These are phyloP conservation scores for Moniliophthora roreri DNA, from an alignment of 1,284 basidiomycete species.

Conservation along the genomic window DNA sequence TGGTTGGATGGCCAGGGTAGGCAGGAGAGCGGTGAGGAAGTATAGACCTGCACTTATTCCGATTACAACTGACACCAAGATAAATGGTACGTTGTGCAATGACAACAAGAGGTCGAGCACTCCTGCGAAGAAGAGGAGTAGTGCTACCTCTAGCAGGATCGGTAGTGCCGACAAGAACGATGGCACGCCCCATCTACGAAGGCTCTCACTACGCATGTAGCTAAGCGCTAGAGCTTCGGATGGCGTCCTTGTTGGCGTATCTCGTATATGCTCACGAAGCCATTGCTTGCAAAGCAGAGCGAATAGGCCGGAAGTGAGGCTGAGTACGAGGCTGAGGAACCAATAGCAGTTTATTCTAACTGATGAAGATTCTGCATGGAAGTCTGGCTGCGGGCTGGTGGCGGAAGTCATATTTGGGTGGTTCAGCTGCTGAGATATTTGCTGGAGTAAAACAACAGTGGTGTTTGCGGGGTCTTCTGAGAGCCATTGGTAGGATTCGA, in stretches of 20 bases:
- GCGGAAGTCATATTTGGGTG: background rate
- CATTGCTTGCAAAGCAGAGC: conserved; percentile 14
- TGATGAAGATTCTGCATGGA: background rate
- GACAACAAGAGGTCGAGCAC: conserved; percentile 3
- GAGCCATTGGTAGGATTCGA: conserved; percentile 18
- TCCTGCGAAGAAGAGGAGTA: conserved; percentile 10
- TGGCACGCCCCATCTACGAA: conserved; percentile 3
- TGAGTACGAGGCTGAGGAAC: conserved; percentile 13
- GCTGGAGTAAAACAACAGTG: conserved; percentile 13
- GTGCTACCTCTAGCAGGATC: conserved; percentile 5
- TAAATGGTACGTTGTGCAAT: background rate
- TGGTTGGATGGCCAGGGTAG: background rate
- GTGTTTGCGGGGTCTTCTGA: conserved; percentile 8
- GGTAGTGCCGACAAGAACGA: conserved; percentile 1
- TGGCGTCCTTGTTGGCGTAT: background rate
- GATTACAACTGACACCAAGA: background rate
- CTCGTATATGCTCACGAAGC: conserved; percentile 8
- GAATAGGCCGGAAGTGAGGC: conserved; percentile 5
- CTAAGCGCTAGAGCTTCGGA: conserved; percentile 4
- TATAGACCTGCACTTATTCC: background rate
- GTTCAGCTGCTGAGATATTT: conserved; percentile 13
- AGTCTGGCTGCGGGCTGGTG: background rate
- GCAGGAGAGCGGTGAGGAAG: background rate
- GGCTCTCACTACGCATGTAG: conserved; percentile 8
- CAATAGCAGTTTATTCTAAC: conserved; percentile 10